Evolutionary conservation across 2,329 filamentous ascomycete genomes (phyloP).

Genomic region (Rhexocercosporidium sp.): DNA sequence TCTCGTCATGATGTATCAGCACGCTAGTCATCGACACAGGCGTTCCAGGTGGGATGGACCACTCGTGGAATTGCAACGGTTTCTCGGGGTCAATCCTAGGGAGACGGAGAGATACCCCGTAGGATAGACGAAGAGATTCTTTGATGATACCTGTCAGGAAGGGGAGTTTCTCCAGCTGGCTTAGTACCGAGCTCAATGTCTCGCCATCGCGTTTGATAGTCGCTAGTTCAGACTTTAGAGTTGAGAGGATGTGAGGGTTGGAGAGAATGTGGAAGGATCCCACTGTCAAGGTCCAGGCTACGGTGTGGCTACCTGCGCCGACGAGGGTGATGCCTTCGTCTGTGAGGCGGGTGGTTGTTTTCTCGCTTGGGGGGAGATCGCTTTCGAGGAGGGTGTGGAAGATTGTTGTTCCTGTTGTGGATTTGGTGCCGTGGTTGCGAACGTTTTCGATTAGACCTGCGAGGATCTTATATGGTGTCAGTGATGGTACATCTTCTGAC

Average conservation of each 20-base stretch:
- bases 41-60: conserved; percentile 38
- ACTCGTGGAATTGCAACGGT: conserved; percentile 15
- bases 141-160: conserved; percentile 41
- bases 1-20: conserved; percentile 47
- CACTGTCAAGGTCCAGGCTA: conserved; percentile 41
- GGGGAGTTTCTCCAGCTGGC: conserved; percentile 36
- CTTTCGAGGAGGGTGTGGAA: conserved; percentile 30
- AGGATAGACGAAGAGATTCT: conserved; percentile 41
- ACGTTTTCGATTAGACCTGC: conserved; percentile 11
- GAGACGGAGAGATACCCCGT: conserved; percentile 40
- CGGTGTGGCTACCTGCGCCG: conserved; percentile 46
- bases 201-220: conserved; percentile 10
- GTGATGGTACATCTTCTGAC: too few relatives aligned
- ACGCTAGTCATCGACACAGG: conserved; percentile 46
- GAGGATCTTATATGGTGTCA: not conserved
- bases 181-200: conserved; percentile 9
- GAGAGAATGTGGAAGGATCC: conserved; percentile 44
- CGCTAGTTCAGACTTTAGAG: conserved; percentile 41
- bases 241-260: conserved; percentile 37
- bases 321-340: conserved; percentile 43
- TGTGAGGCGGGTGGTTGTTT: conserved; percentile 39
- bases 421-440: not conserved
- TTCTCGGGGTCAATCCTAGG: conserved; percentile 32
- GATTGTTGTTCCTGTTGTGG: conserved; percentile 26
- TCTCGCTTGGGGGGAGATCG: conserved; percentile 44